A percentile compares a stretch with the other conserved stretches of the same genome.
phyloP scores from a whole-genome alignment of 768 basidiomycete genomes.

The Ephemerocybe angulata region DNA sequence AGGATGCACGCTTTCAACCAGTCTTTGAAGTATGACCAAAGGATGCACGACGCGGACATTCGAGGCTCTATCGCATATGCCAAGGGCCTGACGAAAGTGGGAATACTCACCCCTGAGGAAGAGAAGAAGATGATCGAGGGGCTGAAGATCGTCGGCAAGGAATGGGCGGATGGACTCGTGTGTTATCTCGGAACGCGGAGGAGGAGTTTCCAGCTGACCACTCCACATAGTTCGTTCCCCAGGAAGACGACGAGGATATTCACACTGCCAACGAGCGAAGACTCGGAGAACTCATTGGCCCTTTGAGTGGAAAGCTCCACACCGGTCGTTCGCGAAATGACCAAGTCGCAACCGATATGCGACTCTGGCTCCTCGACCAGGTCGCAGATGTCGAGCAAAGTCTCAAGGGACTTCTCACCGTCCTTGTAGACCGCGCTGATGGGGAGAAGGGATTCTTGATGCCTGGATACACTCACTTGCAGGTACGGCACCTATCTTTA shows the following conservation, averaged over 20 bases:
- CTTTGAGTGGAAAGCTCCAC: constrained; percentile 92
- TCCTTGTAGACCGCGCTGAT: constrained; percentile 91
- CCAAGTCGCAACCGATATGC: constrained; percentile 98
- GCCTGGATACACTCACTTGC: constrained; percentile 97
- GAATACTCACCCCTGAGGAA: constrained; percentile 79
- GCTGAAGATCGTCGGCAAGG: constrained; percentile 67
- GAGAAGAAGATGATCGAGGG: constrained; percentile 70
- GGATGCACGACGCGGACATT: constrained; percentile 92
- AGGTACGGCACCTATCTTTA: too few relatives aligned
- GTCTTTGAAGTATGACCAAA: constrained; percentile 89
- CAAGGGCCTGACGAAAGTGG: constrained; percentile 75
- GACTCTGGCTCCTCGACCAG: constrained; percentile 88
- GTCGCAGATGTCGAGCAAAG: constrained; percentile 61
- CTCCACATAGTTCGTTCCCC: constrained; percentile 60
- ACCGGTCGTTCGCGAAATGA: constrained; percentile 97
- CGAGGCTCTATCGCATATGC: constrained; percentile 95
- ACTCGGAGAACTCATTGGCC: constrained; percentile 87
- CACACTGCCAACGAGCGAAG: constrained; percentile 98
- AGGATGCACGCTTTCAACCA: constrained; percentile 99
- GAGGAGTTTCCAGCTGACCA: neutral
- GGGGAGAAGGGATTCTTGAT: constrained; percentile 87
- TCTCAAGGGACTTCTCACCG: constrained; percentile 75
- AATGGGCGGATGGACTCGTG: constrained; percentile 82
- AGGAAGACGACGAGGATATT: constrained; percentile 95
- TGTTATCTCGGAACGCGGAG: constrained; percentile 15